phyloP scores from a whole-genome alignment of 2,329 filamentous ascomycete genomes.

The Diaporthe citrichinensis region DNA sequence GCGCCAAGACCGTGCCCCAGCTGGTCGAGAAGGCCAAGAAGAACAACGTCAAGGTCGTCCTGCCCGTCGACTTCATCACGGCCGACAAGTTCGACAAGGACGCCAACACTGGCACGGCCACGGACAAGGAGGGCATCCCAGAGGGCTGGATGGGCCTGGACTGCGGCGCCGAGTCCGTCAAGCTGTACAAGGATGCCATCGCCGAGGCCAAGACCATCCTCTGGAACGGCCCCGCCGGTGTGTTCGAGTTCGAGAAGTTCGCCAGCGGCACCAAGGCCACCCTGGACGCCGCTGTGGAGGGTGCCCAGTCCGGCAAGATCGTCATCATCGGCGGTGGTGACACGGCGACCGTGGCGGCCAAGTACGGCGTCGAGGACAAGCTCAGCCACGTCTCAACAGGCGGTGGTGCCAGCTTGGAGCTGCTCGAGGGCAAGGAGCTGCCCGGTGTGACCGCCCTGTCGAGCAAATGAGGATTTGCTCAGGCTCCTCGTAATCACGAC shows the following conservation, averaged over 20 bases:
- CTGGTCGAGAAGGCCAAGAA: constrained; percentile 96
- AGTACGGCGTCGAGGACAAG: constrained; percentile 97
- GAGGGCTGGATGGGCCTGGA: constrained; percentile 99
- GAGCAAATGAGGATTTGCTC: constrained; percentile 69
- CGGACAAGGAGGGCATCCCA: constrained; percentile 89
- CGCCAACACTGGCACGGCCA: constrained; percentile 84
- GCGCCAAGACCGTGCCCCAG: constrained; percentile 89
- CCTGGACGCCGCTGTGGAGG: constrained; percentile 88
- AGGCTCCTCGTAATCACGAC: constrained; percentile 44
- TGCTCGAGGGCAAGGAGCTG: constrained; percentile 97
- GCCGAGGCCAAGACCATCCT: constrained; percentile 93
- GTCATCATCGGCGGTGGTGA: constrained; percentile 99
- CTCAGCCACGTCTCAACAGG: constrained; percentile 98
- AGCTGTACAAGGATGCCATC: constrained; percentile 91
- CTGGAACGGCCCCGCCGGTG: constrained; percentile 98
- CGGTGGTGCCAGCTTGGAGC: constrained; percentile 93
- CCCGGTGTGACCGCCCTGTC: constrained; percentile 95
- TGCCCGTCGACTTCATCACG: constrained; percentile 95
- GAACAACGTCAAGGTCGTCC: constrained; percentile 94
- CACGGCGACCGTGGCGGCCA: constrained; percentile 96
- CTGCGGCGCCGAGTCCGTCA: constrained; percentile 88
- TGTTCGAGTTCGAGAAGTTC: constrained; percentile 98
- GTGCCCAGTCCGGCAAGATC: constrained; percentile 87
- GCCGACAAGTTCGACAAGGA: constrained; percentile 94
- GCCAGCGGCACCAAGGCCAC: constrained; percentile 92